phyloP scores from a whole-genome alignment of 176 grass and related monocot genomes.

The Ampelocalamus luodianensis region DNA sequence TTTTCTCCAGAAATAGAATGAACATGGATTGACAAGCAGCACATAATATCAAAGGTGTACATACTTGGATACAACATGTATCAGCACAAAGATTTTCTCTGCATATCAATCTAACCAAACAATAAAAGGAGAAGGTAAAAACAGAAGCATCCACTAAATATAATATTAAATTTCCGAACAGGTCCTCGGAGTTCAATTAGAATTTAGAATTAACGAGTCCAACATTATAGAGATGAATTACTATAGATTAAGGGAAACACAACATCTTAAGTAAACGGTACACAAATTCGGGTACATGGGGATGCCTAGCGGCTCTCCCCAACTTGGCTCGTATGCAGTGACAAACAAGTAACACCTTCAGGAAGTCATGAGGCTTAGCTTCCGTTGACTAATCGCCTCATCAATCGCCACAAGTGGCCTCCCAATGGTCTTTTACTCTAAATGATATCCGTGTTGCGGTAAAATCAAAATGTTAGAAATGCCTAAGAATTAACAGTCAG shows the following conservation, averaged over 20 bases:
- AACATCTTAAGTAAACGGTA: constrained; percentile 62
- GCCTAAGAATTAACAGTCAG: constrained; percentile 53
- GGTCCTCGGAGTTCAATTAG: constrained; percentile 44
- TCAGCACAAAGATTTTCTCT: constrained; percentile 1
- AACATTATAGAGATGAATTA: constrained; percentile 46
- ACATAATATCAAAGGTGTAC: constrained; percentile 12
- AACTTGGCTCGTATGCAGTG: constrained; percentile 39
- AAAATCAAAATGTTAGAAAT: constrained; percentile 51
- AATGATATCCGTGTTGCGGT: constrained; percentile 38
- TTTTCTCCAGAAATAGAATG: neutral
- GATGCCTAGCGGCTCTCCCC: constrained; percentile 41
- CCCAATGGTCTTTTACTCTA: constrained; percentile 50
- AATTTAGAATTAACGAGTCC: constrained; percentile 40
- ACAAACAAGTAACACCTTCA: constrained; percentile 41
- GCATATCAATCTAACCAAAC: constrained; percentile 23
- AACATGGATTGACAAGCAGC: neutral
- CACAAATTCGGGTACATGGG: constrained; percentile 53
- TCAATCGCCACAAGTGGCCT: constrained; percentile 30
- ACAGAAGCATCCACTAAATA: constrained; percentile 35
- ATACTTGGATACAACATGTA: neutral
- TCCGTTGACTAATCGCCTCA: constrained; percentile 35
- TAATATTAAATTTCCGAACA: constrained; percentile 26
- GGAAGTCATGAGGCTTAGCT: constrained; percentile 45
- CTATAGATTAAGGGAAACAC: constrained; percentile 59
- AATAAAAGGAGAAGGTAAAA: neutral